A percentile compares a stretch with the other conserved stretches of the same genome.
phyloP scores from a whole-genome alignment of 208 protist genomes.

The Leishmania tarentolae region DNA sequence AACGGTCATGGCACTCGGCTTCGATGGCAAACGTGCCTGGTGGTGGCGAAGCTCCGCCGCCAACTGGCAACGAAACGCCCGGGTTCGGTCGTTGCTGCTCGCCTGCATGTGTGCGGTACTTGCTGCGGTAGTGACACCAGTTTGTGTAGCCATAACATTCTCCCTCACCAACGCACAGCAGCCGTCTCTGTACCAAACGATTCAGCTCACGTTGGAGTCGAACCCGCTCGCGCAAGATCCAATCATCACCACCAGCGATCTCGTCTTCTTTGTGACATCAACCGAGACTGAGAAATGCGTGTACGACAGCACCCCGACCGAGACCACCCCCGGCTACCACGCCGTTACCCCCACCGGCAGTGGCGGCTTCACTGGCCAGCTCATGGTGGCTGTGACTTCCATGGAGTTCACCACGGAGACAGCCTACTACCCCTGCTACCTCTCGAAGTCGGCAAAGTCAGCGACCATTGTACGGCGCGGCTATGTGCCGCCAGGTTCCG shows the following conservation, averaged over 20 bases:
- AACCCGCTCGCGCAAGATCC: slow-evolving; percentile 62
- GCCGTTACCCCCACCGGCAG: slow-evolving; percentile 33
- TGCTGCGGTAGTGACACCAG: slow-evolving; percentile 18
- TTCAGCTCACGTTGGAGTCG: slow-evolving; percentile 59
- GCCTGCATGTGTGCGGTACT: neutral
- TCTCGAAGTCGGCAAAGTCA: slow-evolving; percentile 30
- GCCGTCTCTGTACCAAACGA: slow-evolving; percentile 81
- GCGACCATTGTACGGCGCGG: slow-evolving; percentile 48
- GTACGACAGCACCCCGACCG: slow-evolving; percentile 21
- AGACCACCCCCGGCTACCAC: slow-evolving; percentile 39
- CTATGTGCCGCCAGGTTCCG: slow-evolving; percentile 6
- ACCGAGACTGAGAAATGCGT: slow-evolving; percentile 13
- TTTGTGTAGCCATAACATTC: slow-evolving; percentile 63
- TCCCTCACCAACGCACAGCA: slow-evolving; percentile 63
- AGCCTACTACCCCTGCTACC: slow-evolving; percentile 80
- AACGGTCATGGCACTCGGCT: neutral
- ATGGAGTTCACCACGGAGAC: slow-evolving; percentile 51
- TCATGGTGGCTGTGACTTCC: slow-evolving; percentile 37
- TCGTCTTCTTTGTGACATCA: slow-evolving; percentile 64
- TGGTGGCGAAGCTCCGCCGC: neutral
- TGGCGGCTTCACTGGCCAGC: slow-evolving; percentile 46
- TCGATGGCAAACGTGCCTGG: neutral
- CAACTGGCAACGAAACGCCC: neutral
- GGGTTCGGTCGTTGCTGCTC: neutral
- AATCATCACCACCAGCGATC: slow-evolving; percentile 56